Evolutionary conservation across 306 rosid genomes (phyloP).

Genomic region (Gastrolobium bilobum): DNA sequence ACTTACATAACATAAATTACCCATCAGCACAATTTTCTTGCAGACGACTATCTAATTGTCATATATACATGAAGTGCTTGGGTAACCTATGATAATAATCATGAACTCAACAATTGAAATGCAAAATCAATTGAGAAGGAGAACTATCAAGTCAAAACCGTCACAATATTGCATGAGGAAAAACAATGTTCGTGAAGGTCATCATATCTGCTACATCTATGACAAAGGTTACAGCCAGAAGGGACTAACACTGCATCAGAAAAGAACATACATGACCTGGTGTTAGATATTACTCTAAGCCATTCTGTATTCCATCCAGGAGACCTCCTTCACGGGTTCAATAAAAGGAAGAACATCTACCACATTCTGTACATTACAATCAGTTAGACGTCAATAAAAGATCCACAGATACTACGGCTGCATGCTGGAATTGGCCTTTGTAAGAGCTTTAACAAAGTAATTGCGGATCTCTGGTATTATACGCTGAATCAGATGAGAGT

Average conservation of each 20-base stretch:
- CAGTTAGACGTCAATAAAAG: conserved; percentile 68
- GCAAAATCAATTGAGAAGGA: conserved; percentile 46
- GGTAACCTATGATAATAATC: conserved; percentile 28
- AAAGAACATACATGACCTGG: conserved; percentile 49
- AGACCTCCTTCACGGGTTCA: conserved; percentile 55
- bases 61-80: conserved; percentile 43
- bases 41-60: conserved; percentile 40
- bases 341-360: conserved; percentile 56
- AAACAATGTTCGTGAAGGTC: conserved; percentile 54
- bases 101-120: conserved; percentile 39
- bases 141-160: conserved; percentile 43
- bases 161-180: conserved; percentile 50
- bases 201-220: conserved; percentile 54
- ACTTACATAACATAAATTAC: neutral
- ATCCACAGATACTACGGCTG: conserved; percentile 57
- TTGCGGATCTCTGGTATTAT: conserved; percentile 77
- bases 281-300: conserved; percentile 46
- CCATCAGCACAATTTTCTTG: conserved; percentile 39
- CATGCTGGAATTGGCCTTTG: conserved; percentile 68
- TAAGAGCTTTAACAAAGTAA: conserved; percentile 81
- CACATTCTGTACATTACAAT: conserved; percentile 73
- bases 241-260: conserved; percentile 46
- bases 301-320: conserved; percentile 53
- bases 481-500: conserved; percentile 72
- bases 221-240: conserved; percentile 47